Evolutionary conservation across 176 grass and related monocot species (phyloP), one percentile per base, ranked within the genome.

Genomic region (Raddia distichophylla): DNA sequence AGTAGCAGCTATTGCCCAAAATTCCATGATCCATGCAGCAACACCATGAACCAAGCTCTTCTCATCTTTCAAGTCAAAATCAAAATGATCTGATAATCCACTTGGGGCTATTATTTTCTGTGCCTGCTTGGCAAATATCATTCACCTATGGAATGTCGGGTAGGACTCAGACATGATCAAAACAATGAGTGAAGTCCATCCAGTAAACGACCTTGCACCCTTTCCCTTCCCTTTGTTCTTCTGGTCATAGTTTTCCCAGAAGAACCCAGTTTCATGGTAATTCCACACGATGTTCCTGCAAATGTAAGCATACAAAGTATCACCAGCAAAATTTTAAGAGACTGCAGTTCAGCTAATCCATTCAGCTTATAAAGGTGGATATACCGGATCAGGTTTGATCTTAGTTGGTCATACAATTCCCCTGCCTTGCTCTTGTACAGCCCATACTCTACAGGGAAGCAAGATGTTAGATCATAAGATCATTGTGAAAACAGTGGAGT

Each of bases 231-330:
- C 96, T 74, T 85, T 92, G 76, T 90, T 95, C 77, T 84, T 85
- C 77, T 98, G 92, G 82, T 98, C 90, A 45, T 90, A 98, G 52
- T 95, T 94, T 81, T 95, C 96, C 92, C 92, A 98, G 78, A 98
- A 95, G 80, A 95, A 98, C 0, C 96, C 96, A 1, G 85, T 93
- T 73, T 90, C 75, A 17, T 91, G 52, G 82, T 95, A 98, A 60
- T 95, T 98, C 47, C 70, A 73, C 61, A 74, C 93, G 7, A 95
- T 90, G 60, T 98, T 98, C 72, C 96, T 98, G 79, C n/a, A 42
- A 67, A 52, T 4, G 34, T 2, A 63, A 88, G 46, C 47, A 82
- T 0, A 11, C 7, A 86, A 60, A 27, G 4, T 53, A 80, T 11
- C 14, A 73, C 22, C 33, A 88, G 14, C 46, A 34, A 79, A 51